Evolutionary conservation across 495 filamentous ascomycete species (phyloP), one percentile per base, ranked within the genome.

Genomic region (Sabuloglossum arenarium): DNA sequence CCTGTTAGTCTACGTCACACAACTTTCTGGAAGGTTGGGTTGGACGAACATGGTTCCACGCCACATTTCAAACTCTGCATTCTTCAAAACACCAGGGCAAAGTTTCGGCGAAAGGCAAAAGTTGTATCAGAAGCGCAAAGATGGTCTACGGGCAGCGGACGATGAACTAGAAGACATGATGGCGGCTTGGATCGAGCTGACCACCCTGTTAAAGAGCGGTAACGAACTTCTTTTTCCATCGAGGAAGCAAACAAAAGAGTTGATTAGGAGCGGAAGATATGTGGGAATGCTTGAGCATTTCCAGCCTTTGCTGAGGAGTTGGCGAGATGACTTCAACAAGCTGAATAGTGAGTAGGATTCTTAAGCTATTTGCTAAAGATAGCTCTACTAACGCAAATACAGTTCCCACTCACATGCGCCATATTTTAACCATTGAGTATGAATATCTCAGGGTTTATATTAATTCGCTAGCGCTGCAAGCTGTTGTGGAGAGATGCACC

Each of bases 41-140:
- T 88, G 93, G 70, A 89, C 91, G 0, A 90, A 86, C 54, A 95
- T 95, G 88, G 80, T 95, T 23, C 86, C 88, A 1, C 75, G 84
- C 12, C 71, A 74, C 56, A 72, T 77, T 16, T 50, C 55, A 12
- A 58, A 24, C 19, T 16, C 59, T 60, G 54, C 65, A 55, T 51
- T 32, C 23, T 46, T 56, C 29, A 57, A 37, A 27, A 42, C 46
- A 24, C 55, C 55, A 46, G 55, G 34, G 9, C 42, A 31, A 27
- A 47, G 42, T 9, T 32, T 32, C 19, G 55, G 55, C 25, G 47
- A 51, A 10, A 29, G 47, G 16, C 47, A 51, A 14, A 14, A 51
- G 12, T 3, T 16, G 5, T 19, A 51, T 14, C 47, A 51, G 25
- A 51, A 51, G 16, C 47, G 16, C 24, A 51, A 51, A 51, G 55